Evolutionary conservation across 192 early-diverging fungal species (phyloP).

Genomic region (Backusella tuberculispora): DNA sequence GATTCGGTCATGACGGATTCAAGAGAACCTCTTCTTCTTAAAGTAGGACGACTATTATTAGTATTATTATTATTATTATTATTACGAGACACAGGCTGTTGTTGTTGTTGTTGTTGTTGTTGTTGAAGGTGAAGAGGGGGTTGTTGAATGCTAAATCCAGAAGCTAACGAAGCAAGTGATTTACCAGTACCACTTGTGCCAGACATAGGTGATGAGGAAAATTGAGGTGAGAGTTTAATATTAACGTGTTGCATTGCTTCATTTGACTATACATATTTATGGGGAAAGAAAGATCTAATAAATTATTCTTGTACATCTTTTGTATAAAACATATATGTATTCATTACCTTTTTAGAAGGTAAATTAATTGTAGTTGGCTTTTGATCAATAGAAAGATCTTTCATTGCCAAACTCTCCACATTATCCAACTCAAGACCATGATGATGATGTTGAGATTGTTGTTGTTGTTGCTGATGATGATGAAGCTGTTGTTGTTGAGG

Average conservation of each 20-base stretch:
- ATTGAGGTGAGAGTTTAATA: conserved; percentile 21
- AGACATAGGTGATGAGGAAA: conserved; percentile 31
- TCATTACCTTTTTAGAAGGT: conserved; percentile 29
- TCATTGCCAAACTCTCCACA: conserved; percentile 5
- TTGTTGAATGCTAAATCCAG: conserved; percentile 21
- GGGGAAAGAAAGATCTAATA: no score
- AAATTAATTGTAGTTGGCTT: conserved; percentile 1
- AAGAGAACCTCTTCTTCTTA: conserved; percentile 36
- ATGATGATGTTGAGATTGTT: not conserved
- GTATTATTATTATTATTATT: no score
- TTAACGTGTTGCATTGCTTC: not conserved
- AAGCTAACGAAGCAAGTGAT: conserved; percentile 18
- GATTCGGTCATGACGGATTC: conserved; percentile 44
- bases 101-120: not conserved
- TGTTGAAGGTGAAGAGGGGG: conserved; percentile 2
- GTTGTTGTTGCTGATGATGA: conserved; percentile 3
- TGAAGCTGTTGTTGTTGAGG: not conserved
- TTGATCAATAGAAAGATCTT: conserved; percentile 24
- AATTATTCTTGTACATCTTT: no score
- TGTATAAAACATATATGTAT: no score
- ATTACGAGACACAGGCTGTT: not conserved
- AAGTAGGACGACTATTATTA: not conserved
- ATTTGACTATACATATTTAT: conserved; percentile 2
- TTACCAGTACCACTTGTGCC: conserved; percentile 24
- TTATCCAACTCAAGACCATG: conserved; percentile 18